These are phyloP conservation scores for Marasmius sp. DNA, from an alignment of 1,284 basidiomycete species.

Conservation along the genomic window DNA sequence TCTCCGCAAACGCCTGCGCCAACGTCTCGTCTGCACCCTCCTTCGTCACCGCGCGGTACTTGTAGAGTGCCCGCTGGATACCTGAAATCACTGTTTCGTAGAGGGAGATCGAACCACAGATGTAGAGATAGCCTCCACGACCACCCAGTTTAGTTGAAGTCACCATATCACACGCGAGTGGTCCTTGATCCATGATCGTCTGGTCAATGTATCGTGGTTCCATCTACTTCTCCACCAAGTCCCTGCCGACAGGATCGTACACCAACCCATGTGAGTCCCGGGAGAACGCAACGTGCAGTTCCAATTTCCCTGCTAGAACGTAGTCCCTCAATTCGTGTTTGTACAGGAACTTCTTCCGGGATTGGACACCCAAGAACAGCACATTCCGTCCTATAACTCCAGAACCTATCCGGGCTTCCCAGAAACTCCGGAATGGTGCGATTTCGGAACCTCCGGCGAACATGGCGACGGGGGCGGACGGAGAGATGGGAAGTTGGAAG, in stretches of 20 bases:
- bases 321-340: constrained; percentile 11
- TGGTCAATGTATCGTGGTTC: constrained; percentile 10
- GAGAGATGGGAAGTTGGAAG: constrained; percentile 12
- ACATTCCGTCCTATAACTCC: constrained; percentile 11
- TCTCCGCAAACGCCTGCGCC: constrained; percentile 12
- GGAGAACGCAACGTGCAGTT: constrained; percentile 13
- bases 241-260: constrained; percentile 7
- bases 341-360: constrained; percentile 9
- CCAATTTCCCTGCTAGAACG: constrained; percentile 6
- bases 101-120: constrained; percentile 9
- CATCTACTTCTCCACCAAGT: constrained; percentile 12
- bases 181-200: constrained; percentile 11
- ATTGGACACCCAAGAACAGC: constrained; percentile 12
- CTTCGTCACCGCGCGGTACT: constrained; percentile 10
- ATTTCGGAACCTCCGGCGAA: constrained; percentile 13
- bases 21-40: constrained; percentile 10
- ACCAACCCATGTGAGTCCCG: constrained; percentile 7
- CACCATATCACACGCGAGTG: constrained; percentile 7
- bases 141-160: constrained; percentile 13
- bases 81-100: constrained; percentile 13
- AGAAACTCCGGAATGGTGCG: constrained; percentile 12
- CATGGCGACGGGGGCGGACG: constrained; percentile 12
- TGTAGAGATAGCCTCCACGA: constrained; percentile 8
- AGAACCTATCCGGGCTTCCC: constrained; percentile 11
- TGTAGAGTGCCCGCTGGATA: constrained; percentile 7